phyloP scores from a whole-genome alignment of 257 asterid genomes.

The Plectranthus barbatus region DNA sequence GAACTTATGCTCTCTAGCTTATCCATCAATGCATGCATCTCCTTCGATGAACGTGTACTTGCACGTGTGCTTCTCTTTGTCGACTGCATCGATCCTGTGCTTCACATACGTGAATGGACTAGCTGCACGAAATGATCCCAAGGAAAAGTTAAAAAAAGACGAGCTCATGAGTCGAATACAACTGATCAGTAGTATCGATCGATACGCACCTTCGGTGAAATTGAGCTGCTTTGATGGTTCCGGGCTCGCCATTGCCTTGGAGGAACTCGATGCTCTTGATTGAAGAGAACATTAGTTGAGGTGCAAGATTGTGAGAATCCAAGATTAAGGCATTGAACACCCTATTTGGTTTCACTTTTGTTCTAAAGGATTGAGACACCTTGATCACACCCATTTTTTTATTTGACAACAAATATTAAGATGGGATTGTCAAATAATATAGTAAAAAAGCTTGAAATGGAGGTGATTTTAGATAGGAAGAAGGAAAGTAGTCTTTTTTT shows the following conservation, averaged over 20 bases:
- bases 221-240: conserved; percentile 38
- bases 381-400: conserved; percentile 35
- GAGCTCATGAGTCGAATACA: too few relatives aligned
- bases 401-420: background rate
- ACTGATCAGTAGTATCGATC: too few relatives aligned
- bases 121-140: conserved; percentile 4
- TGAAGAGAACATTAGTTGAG: conserved; percentile 42
- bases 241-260: conserved; percentile 32
- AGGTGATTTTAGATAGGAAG: background rate
- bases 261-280: conserved; percentile 40
- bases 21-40: conserved; percentile 42
- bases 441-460: background rate
- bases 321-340: conserved; percentile 47
- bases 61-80: conserved; percentile 29
- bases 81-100: conserved; percentile 45
- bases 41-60: conserved; percentile 48
- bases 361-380: conserved; percentile 43
- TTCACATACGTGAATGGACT: conserved; percentile 47
- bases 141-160: too few relatives aligned
- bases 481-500: background rate
- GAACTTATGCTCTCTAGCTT: conserved; percentile 45
- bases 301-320: conserved; percentile 40
- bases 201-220: conserved; percentile 28
- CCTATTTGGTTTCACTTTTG: conserved; percentile 33
- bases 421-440: background rate